A percentile compares a stretch with the other conserved stretches of the same genome.
Conservation (phyloP, 208 protist genomes). For the Leishmania mexicana region DNA sequence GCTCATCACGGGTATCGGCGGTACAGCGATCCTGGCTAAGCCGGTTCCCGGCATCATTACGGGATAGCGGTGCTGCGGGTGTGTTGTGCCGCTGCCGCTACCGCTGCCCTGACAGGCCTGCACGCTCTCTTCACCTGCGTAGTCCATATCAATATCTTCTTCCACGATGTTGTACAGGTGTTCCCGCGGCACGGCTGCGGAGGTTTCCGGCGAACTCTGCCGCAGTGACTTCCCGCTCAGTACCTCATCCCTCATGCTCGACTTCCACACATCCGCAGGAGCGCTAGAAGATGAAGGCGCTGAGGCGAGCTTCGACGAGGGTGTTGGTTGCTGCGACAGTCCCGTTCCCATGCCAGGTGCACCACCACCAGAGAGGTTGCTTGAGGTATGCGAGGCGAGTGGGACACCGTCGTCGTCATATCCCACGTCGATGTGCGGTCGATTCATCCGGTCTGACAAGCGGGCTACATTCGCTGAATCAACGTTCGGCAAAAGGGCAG, state of each 20-base stretch:
- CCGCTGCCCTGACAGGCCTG: background rate
- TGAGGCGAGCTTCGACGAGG: background rate
- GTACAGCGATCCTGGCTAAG: background rate
- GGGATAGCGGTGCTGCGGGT: constrained; percentile 3
- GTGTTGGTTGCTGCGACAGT: constrained; percentile 1
- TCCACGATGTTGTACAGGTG: background rate
- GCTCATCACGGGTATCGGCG: constrained; percentile 4
- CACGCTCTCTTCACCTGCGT: background rate
- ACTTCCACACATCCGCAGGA: constrained; percentile 11
- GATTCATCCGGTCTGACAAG: constrained; percentile 10
- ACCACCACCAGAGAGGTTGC: background rate
- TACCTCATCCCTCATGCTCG: constrained; percentile 19
- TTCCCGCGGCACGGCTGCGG: constrained; percentile 2
- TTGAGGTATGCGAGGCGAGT: background rate
- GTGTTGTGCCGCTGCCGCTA: background rate
- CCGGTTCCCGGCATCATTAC: background rate
- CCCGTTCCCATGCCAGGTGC: constrained; percentile 6
- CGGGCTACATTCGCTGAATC: constrained; percentile 5
- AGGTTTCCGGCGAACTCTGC: background rate
- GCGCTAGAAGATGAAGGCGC: background rate
- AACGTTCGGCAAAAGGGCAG: constrained; percentile 4
- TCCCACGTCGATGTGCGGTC: constrained; percentile 25
- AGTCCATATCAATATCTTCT: background rate
- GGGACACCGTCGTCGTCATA: constrained; percentile 27
- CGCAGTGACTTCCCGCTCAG: background rate